Evolutionary conservation across 352 stramenopile species (phyloP).

Genomic region (Pythium utonaiense): DNA sequence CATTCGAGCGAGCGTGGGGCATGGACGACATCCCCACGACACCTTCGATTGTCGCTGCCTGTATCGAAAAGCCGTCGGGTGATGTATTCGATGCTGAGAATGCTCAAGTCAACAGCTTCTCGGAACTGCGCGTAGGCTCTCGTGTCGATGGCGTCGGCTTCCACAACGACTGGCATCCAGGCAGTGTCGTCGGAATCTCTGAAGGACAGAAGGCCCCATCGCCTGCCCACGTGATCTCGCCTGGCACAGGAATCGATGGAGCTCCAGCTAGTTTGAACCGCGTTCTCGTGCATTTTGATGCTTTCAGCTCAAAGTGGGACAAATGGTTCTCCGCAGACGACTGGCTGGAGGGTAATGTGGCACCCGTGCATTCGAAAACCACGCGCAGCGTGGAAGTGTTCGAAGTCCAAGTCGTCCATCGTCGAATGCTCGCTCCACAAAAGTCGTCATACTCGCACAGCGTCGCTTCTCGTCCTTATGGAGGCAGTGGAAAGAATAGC

Average conservation of each 20-base stretch:
- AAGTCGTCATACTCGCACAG: slow-evolving; percentile 12
- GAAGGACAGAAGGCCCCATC: slow-evolving; percentile 23
- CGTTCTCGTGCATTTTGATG: slow-evolving; percentile 69
- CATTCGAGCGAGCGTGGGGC: slow-evolving; percentile 69
- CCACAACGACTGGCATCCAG: slow-evolving; percentile 57
- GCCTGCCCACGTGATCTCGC: not conserved
- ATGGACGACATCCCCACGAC: slow-evolving; percentile 52
- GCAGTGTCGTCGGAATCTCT: slow-evolving; percentile 41
- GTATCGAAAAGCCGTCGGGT: not conserved
- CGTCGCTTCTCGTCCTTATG: not conserved
- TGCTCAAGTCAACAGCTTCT: slow-evolving; percentile 25
- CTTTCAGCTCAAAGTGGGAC: slow-evolving; percentile 66
- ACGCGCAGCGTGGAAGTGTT: slow-evolving; percentile 52
- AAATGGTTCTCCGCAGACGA: slow-evolving; percentile 62
- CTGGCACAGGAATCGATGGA: not conserved
- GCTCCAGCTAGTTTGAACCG: not conserved
- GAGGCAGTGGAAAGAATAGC: not conserved
- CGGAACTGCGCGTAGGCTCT: slow-evolving; percentile 46
- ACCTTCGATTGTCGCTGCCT: slow-evolving; percentile 9
- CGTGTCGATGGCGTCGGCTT: slow-evolving; percentile 54
- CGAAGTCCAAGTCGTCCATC: slow-evolving; percentile 76
- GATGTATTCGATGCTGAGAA: not conserved
- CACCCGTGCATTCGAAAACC: slow-evolving; percentile 40
- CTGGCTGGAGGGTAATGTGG: slow-evolving; percentile 50
- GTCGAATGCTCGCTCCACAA: slow-evolving; percentile 27